Percentiles rank a stretch among this genome's conserved stretches.
Conservation (phyloP, 2,329 filamentous ascomycete genomes). For the Calonectria pseudoreteaudii region DNA sequence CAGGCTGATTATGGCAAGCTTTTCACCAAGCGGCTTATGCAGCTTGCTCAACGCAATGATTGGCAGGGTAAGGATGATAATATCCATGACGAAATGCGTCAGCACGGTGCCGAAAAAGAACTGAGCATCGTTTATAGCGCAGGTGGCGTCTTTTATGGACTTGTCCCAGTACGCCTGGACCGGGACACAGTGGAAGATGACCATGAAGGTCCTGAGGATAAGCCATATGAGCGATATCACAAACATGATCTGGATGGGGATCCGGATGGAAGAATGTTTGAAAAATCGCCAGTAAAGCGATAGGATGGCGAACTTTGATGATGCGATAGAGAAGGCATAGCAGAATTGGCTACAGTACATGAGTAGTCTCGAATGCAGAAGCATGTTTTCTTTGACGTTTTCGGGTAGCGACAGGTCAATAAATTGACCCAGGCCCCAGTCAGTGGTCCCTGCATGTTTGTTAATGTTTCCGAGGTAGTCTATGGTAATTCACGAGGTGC, state of each 20-base stretch:
- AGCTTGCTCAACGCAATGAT: slow-evolving; percentile 44
- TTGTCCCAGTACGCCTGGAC: slow-evolving; percentile 48
- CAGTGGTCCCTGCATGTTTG: slow-evolving; percentile 22
- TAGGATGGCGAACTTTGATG: slow-evolving; percentile 43
- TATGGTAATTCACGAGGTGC: background rate
- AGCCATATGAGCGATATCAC: slow-evolving; percentile 40
- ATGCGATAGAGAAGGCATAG: slow-evolving; percentile 44
- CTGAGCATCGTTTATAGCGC: slow-evolving; percentile 44
- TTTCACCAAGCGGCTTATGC: slow-evolving; percentile 35
- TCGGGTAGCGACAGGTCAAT: slow-evolving; percentile 25
- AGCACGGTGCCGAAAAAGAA: slow-evolving; percentile 49
- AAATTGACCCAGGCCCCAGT: slow-evolving; percentile 30
- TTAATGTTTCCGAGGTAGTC: background rate
- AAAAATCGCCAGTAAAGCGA: slow-evolving; percentile 48
- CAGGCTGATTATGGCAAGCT: slow-evolving; percentile 39
- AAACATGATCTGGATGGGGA: slow-evolving; percentile 40
- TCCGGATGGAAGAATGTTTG: slow-evolving; percentile 39
- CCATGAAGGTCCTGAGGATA: slow-evolving; percentile 45
- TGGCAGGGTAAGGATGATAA: slow-evolving; percentile 44
- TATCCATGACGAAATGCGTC: slow-evolving; percentile 46
- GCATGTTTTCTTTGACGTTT: background rate
- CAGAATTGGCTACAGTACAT: slow-evolving; percentile 31
- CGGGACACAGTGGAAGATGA: slow-evolving; percentile 49
- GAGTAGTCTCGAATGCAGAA: slow-evolving; percentile 27
- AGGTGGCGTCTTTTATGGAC: slow-evolving; percentile 38